Conservation (phyloP, 2,329 filamentous ascomycete species). For the Cladosporium oxysporum region DNA sequence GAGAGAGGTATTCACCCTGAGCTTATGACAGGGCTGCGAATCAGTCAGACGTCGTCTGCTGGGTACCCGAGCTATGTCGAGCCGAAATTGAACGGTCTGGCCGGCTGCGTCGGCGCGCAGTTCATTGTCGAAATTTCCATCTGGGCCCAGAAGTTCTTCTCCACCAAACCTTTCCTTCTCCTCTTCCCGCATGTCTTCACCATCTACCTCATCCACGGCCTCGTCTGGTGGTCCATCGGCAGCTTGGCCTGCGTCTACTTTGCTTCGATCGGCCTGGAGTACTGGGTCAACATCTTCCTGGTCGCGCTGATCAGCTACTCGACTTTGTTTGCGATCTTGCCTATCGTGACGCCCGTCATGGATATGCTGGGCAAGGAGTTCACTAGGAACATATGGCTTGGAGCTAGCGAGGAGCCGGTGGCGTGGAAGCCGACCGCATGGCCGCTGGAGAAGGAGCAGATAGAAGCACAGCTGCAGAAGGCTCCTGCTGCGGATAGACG, state of each 20-base stretch:
- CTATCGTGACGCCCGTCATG: constrained; percentile 42
- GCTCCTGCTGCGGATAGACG: background rate
- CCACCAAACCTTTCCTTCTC: constrained; percentile 42
- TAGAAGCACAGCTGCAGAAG: constrained; percentile 1
- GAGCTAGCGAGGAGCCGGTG: constrained; percentile 39
- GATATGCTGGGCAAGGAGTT: constrained; percentile 44
- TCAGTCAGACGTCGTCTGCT: constrained; percentile 37
- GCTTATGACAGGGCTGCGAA: constrained; percentile 38
- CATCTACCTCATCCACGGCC: constrained; percentile 51
- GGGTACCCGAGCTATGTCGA: constrained; percentile 48
- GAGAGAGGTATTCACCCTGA: constrained; percentile 51
- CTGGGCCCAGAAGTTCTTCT: constrained; percentile 45
- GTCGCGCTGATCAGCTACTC: constrained; percentile 42
- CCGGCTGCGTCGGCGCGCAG: constrained; percentile 41
- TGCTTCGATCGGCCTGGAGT: constrained; percentile 35
- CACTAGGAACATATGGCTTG: constrained; percentile 41
- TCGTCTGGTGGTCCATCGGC: constrained; percentile 49
- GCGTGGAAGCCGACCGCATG: constrained; percentile 33
- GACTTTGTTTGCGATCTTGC: constrained; percentile 36
- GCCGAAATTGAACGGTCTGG: constrained; percentile 48
- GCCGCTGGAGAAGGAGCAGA: constrained; percentile 24
- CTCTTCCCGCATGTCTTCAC: constrained; percentile 54
- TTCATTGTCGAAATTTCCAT: constrained; percentile 39
- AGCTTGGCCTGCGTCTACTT: constrained; percentile 42
- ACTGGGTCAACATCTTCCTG: constrained; percentile 40